Conservation (phyloP, 1,284 basidiomycete genomes). For the Mycena sp. region DNA sequence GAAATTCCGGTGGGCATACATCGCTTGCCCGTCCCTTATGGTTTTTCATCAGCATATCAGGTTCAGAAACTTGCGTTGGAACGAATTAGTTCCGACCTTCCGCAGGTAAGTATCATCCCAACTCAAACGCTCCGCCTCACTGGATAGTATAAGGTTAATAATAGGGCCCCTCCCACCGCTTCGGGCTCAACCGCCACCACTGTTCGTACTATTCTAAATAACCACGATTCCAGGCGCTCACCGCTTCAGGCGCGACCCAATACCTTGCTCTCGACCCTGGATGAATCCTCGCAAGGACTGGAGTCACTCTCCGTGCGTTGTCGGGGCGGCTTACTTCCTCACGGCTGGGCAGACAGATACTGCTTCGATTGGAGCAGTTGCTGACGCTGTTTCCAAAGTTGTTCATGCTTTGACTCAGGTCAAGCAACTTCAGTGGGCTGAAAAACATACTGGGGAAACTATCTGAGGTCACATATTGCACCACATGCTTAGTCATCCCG, state of each 20-base stretch:
- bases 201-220: neutral
- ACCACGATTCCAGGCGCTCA: neutral
- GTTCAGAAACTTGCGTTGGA: too few species aligned
- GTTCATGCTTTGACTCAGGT: slow-evolving; percentile 69
- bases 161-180: too few species aligned
- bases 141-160: too few species aligned
- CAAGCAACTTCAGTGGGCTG: slow-evolving; percentile 60
- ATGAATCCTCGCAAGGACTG: slow-evolving; percentile 56
- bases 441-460: slow-evolving; percentile 34
- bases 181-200: neutral
- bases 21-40: neutral
- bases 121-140: too few species aligned
- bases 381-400: slow-evolving; percentile 77
- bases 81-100: too few species aligned
- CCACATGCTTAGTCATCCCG: too few species aligned
- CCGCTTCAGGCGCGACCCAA: neutral
- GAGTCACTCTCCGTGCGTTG: slow-evolving; percentile 61
- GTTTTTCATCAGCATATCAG: too few species aligned
- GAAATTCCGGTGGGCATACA: slow-evolving; percentile 3
- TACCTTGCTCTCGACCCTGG: slow-evolving; percentile 38
- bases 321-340: slow-evolving; percentile 60
- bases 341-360: slow-evolving; percentile 56
- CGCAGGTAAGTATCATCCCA: too few species aligned
- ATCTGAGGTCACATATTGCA: neutral
- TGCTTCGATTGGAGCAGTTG: slow-evolving; percentile 61